phyloP scores from a whole-genome alignment of 2,329 filamentous ascomycete species.

The Xylaria sp. region DNA sequence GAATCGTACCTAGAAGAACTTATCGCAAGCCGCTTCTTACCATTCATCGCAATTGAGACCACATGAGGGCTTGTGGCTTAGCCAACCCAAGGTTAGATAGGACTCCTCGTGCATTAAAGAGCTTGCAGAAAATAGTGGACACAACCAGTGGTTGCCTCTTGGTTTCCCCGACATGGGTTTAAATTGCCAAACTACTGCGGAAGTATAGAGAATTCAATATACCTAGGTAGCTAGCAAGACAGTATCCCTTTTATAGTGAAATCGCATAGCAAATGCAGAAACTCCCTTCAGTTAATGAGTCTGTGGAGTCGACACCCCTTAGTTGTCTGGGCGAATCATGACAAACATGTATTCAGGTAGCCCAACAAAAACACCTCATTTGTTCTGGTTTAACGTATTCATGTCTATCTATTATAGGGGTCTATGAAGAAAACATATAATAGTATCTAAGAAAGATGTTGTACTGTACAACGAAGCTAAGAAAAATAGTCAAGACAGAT shows the following conservation, averaged over 20 bases:
- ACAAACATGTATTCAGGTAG: background rate
- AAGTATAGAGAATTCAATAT: no score
- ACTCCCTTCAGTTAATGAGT: background rate
- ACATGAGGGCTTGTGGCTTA: background rate
- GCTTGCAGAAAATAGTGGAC: constrained; percentile 37
- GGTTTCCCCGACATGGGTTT: constrained; percentile 22
- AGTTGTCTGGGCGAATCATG: background rate
- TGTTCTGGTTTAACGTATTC: no score
- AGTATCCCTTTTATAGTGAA: background rate
- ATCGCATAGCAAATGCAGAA: background rate
- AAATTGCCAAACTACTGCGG: constrained; percentile 17
- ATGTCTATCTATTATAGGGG: no score
- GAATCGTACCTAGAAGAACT: background rate
- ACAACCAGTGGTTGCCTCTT: constrained; percentile 9
- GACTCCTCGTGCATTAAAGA: constrained; percentile 28
- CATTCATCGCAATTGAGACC: background rate
- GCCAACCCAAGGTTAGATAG: background rate
- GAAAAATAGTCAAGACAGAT: no score
- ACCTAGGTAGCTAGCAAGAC: background rate
- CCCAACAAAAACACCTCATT: no score
- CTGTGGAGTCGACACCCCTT: background rate
- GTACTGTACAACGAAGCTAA: no score
- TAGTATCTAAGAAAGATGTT: background rate
- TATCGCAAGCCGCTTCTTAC: background rate
- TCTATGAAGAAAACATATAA: background rate